Conservation (phyloP, 1,139 yeast species). For the Diutina neorugosa region DNA sequence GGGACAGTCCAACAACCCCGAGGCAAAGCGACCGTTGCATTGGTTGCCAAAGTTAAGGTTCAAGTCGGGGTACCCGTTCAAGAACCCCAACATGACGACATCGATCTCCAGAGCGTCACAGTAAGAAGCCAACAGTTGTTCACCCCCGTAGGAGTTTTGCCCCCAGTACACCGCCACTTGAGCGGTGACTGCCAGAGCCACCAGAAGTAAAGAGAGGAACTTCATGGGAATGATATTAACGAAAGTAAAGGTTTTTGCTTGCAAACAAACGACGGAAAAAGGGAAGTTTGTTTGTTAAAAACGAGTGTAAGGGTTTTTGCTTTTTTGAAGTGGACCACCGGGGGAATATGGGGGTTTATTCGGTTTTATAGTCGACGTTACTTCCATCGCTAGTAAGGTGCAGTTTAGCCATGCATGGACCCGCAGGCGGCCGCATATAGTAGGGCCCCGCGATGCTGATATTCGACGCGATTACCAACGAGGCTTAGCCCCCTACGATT, state of each 20-base stretch:
- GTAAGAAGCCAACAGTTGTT: constrained; percentile 50
- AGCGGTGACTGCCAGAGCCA: not conserved
- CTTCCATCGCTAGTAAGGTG: no score
- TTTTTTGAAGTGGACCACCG: not conserved
- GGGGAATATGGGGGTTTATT: constrained; percentile 8
- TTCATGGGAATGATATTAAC: constrained; percentile 1
- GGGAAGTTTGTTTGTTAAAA: not conserved
- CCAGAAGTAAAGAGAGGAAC: not conserved
- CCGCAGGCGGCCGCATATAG: not conserved
- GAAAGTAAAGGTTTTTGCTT: constrained; percentile 2
- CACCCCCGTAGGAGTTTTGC: constrained; percentile 71
- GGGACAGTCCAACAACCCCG: constrained; percentile 50
- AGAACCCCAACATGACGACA: constrained; percentile 60
- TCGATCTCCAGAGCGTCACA: constrained; percentile 63
- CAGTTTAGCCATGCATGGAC: no score
- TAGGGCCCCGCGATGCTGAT: not conserved
- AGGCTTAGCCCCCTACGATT: constrained; percentile 8
- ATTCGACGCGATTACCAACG: not conserved
- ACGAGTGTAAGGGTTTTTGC: constrained; percentile 1
- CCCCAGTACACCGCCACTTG: constrained; percentile 82
- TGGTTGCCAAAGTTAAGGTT: constrained; percentile 60
- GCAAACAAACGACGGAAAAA: not conserved
- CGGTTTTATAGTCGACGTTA: constrained; percentile 7
- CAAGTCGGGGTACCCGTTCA: constrained; percentile 46
- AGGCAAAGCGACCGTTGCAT: constrained; percentile 38